Percentiles rank a stretch among this genome's conserved stretches.
phyloP scores from a whole-genome alignment of 208 protist genomes.

The Trypanosoma scelopori region DNA sequence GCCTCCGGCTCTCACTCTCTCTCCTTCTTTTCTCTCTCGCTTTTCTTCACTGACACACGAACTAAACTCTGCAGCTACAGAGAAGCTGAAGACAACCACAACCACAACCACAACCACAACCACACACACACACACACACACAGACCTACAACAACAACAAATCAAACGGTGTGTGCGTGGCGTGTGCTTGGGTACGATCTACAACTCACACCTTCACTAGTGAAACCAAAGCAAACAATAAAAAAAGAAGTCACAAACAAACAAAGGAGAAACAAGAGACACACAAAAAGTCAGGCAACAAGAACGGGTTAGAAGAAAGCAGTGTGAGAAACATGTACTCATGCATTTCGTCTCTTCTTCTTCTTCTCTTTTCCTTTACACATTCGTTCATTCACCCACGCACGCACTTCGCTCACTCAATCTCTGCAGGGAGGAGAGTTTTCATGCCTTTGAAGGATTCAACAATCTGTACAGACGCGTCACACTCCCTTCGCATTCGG shows the following conservation, averaged over 20 bases:
- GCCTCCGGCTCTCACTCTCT: no score
- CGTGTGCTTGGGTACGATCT: not conserved
- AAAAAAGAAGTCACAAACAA: slow-evolving; percentile 10
- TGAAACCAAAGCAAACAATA: not conserved
- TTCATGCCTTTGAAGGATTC: no score
- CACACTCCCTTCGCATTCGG: not conserved
- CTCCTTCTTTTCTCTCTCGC: slow-evolving; percentile 6
- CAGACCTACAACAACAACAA: slow-evolving; percentile 1
- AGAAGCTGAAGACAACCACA: not conserved
- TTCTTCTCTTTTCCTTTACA: not conserved
- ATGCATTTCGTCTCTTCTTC: not conserved
- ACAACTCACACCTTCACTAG: slow-evolving; percentile 4
- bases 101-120: not conserved
- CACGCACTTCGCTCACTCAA: no score
- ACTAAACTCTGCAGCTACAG: slow-evolving; percentile 25
- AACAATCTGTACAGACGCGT: no score
- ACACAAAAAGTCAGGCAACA: no score
- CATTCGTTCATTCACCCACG: not conserved
- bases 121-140: slow-evolving; percentile 5
- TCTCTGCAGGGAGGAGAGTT: no score
- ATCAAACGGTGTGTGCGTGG: not conserved
- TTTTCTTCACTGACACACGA: not conserved
- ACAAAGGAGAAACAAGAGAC: slow-evolving; percentile 11
- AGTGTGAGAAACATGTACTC: not conserved
- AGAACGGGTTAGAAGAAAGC: slow-evolving; percentile 5